A percentile compares a stretch with the other conserved stretches of the same genome.
Conservation (phyloP, 495 filamentous ascomycete species). For the Usnea hakonensis region DNA sequence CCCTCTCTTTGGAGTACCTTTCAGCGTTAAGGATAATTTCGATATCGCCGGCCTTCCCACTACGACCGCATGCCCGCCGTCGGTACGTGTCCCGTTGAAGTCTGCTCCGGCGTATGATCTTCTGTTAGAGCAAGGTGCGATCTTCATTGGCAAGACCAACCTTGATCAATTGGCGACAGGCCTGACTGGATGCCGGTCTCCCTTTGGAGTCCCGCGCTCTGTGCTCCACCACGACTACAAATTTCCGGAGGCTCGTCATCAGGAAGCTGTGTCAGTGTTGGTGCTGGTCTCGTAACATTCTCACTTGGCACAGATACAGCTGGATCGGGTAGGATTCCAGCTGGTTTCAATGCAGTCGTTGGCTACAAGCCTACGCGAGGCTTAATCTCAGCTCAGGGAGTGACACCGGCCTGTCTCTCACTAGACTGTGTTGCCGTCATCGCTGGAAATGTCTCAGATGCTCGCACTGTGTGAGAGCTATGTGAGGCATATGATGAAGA, state of each 20-base stretch:
- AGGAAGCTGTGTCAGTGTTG: conserved; percentile 51
- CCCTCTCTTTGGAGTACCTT: conserved; percentile 56
- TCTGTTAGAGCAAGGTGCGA: conserved; percentile 40
- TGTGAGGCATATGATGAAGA: conserved; percentile 44
- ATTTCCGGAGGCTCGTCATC: conserved; percentile 59
- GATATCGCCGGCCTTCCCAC: conserved; percentile 50
- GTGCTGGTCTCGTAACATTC: conserved; percentile 50
- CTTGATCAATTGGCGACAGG: conserved; percentile 64
- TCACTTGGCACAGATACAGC: conserved; percentile 59
- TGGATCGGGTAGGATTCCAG: conserved; percentile 56
- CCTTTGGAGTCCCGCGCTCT: conserved; percentile 48
- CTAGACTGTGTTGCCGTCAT: conserved; percentile 56
- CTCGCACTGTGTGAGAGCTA: conserved; percentile 47
- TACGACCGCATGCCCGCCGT: conserved; percentile 50
- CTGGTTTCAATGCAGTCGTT: conserved; percentile 56
- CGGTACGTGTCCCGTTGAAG: conserved; percentile 40
- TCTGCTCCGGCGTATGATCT: conserved; percentile 34
- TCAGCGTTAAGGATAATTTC: conserved; percentile 58
- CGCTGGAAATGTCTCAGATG: conserved; percentile 44
- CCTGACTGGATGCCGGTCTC: conserved; percentile 52
- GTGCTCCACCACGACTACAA: conserved; percentile 46
- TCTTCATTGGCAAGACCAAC: conserved; percentile 61
- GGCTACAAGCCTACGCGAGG: conserved; percentile 63
- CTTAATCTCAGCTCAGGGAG: conserved; percentile 49
- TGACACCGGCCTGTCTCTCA: conserved; percentile 53